Conservation (phyloP, 2,329 filamentous ascomycete species). For the Fonsecaea monophora region DNA sequence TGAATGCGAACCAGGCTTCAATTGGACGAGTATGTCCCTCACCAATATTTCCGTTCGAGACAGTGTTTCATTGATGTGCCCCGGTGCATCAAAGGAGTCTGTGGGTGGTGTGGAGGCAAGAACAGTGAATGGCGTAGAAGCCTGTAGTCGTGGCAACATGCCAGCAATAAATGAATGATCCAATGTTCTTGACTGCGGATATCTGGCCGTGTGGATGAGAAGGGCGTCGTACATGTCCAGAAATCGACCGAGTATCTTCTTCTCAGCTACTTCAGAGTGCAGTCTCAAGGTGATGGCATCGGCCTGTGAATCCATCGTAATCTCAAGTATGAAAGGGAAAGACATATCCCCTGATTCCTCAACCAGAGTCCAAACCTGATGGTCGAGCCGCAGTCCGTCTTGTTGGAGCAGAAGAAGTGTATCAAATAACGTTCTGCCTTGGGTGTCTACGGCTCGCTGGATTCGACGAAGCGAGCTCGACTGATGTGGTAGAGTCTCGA, state of each 20-base stretch:
- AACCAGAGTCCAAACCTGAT: slow-evolving; percentile 58
- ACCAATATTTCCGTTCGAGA: slow-evolving; percentile 16
- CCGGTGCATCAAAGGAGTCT: neutral
- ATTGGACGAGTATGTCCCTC: slow-evolving; percentile 24
- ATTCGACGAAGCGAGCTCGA: slow-evolving; percentile 76
- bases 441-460: slow-evolving; percentile 59
- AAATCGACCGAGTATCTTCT: slow-evolving; percentile 25
- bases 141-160: slow-evolving; percentile 17
- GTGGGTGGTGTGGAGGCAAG: neutral
- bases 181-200: slow-evolving; percentile 30
- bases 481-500: slow-evolving; percentile 70
- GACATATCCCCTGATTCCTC: slow-evolving; percentile 64
- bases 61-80: slow-evolving; percentile 2
- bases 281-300: slow-evolving; percentile 66
- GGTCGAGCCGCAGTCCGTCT: slow-evolving; percentile 53
- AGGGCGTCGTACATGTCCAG: slow-evolving; percentile 43
- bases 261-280: slow-evolving; percentile 62
- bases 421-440: slow-evolving; percentile 72
- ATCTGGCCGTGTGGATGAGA: slow-evolving; percentile 44
- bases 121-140: neutral
- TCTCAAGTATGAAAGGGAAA: slow-evolving; percentile 77
- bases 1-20: slow-evolving; percentile 19
- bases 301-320: slow-evolving; percentile 62
- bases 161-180: slow-evolving; percentile 23
- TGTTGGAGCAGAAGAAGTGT: slow-evolving; percentile 81